Base-by-base conservation (phyloP, 1,139 yeast genomes). In the Hemisphaericaspora lyxosophila region DNA sequence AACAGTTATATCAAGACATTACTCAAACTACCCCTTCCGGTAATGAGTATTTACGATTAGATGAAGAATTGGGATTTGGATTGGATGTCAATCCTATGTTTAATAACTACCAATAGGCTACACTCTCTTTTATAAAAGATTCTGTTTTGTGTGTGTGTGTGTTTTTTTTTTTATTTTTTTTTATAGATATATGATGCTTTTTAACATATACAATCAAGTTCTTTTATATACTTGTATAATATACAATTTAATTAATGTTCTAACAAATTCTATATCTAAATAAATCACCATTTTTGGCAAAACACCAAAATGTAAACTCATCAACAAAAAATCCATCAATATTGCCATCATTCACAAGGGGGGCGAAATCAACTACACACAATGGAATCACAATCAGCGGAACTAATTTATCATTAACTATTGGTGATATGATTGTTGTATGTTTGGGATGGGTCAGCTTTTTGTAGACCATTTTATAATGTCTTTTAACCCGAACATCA, bases 211-310 rank as follows among this genome's bases (percentile, higher is more conserved):
- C n/a, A n/a, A n/a, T n/a, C n/a, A n/a, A n/a, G n/a, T n/a, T n/a
- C n/a, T n/a, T n/a, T n/a, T n/a, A n/a, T n/a, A n/a, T n/a, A n/a
- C n/a, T n/a, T n/a, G n/a, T n/a, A n/a, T n/a, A n/a, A n/a, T n/a
- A n/a, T n/a, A n/a, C n/a, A n/a, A n/a, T n/a, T n/a, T n/a, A n/a
- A 15, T 17, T 11, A 16, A n/a, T 6, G 29, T 24, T 34, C 13
- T 33, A 34, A 28, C 28, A 34, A 27, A 58, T 50, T 32, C 36
- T 36, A 38, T 57, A 60, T 35, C 66, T 65, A 34, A 77, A 64
- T 9, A 76, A 54, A 54, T 78, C 84, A 2, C 84, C 84, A 31
- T 69, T 71, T 35, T 70, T 66, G 2, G 73, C 69, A 54, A 71
- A 73, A 18, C 75, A 68, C 82, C 82, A 78, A 34, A 78, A 64